Conservation (phyloP, 306 rosid genomes). For the Quercus aquifolioides region DNA sequence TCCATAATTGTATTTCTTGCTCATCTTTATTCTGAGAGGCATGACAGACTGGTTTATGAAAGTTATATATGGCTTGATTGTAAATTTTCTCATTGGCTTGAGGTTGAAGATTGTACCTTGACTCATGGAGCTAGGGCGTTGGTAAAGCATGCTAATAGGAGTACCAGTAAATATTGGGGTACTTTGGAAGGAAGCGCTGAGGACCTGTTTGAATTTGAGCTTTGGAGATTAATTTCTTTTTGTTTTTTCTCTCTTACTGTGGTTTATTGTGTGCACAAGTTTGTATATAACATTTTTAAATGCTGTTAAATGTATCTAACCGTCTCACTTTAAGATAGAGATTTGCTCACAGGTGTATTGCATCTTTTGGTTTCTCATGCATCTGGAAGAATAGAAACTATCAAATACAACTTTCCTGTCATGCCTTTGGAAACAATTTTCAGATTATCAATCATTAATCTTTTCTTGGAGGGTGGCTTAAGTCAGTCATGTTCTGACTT, state of each 20-base stretch:
- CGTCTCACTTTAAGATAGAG: background rate
- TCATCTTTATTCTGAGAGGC: background rate
- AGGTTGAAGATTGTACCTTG: slow-evolving; percentile 44
- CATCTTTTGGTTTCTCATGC: background rate
- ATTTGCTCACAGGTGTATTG: background rate
- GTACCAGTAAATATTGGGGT: slow-evolving; percentile 63
- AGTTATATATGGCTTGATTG: slow-evolving; percentile 3
- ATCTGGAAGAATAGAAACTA: background rate
- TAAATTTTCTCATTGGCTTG: slow-evolving; percentile 9
- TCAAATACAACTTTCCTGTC: background rate
- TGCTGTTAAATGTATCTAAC: background rate
- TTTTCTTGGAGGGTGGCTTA: background rate
- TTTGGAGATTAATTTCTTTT: slow-evolving; percentile 9
- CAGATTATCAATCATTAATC: background rate
- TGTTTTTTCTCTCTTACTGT: background rate
- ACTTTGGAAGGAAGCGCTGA: slow-evolving; percentile 57
- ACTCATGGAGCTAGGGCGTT: slow-evolving; percentile 74
- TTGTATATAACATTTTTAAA: background rate
- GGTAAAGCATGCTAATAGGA: slow-evolving; percentile 64
- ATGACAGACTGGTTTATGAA: background rate
- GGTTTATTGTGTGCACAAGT: background rate
- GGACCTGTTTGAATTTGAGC: slow-evolving; percentile 18
- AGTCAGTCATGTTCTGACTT: too few species aligned
- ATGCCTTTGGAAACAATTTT: background rate
- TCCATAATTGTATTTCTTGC: background rate